Conservation (phyloP, 345 rosid species). For the Bruguiera parviflora region DNA sequence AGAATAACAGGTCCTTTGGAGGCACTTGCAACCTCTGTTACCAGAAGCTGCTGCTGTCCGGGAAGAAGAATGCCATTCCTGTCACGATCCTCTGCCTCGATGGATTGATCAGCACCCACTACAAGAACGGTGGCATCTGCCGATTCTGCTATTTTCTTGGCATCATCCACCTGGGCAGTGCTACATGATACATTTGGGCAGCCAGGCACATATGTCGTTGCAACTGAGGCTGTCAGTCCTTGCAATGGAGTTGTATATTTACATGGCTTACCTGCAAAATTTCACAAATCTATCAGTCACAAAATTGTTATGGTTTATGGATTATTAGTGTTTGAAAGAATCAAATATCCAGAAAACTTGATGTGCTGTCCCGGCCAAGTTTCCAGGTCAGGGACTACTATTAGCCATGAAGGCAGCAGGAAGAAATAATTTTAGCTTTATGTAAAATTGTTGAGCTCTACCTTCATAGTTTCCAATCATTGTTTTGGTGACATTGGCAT, state of each 20-base stretch:
- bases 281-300: neutral
- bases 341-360: no score
- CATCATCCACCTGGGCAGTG: conserved; percentile 55
- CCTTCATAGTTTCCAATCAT: conserved; percentile 99
- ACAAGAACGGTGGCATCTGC: conserved; percentile 83
- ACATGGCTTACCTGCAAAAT: conserved; percentile 65
- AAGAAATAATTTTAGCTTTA: neutral
- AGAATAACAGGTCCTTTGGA: conserved; percentile 84
- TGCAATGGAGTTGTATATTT: conserved; percentile 80
- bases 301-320: neutral
- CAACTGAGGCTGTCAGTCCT: conserved; percentile 55
- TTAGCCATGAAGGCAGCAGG: neutral
- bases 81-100: conserved; percentile 70
- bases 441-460: neutral
- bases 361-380: no score
- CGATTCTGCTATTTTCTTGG: conserved; percentile 46
- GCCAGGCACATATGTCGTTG: conserved; percentile 60
- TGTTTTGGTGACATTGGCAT: conserved; percentile 83
- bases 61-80: conserved; percentile 64
- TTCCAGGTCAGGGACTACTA: neutral
- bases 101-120: conserved; percentile 73
- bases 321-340: no score
- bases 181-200: conserved; percentile 65
- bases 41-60: conserved; percentile 61
- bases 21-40: conserved; percentile 61